A percentile compares a stretch with the other conserved stretches of the same genome.
Evolutionary conservation across 345 rosid species (phyloP).

Genomic region (Arabidopsis thaliana): DNA sequence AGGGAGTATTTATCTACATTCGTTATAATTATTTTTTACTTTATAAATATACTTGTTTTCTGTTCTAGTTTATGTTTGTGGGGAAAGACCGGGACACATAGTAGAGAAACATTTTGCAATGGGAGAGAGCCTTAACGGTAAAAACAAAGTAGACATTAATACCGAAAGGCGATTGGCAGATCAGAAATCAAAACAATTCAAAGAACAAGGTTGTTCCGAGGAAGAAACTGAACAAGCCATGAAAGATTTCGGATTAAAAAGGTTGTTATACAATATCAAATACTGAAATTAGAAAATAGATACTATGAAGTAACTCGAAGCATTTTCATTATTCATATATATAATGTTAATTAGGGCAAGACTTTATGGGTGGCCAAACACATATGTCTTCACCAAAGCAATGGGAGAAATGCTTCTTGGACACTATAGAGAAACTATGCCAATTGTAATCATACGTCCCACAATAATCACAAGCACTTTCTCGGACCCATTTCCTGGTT

Average conservation of each 20-base stretch:
- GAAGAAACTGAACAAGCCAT: slow-evolving; percentile 19
- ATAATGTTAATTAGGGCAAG: slow-evolving; percentile 58
- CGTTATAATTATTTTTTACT: too few relatives aligned
- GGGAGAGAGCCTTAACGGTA: slow-evolving; percentile 32
- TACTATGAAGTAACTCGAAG: neutral
- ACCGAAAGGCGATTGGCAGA: slow-evolving; percentile 4
- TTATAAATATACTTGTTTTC: neutral
- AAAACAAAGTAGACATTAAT: slow-evolving; percentile 4
- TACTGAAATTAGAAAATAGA: slow-evolving; percentile 47
- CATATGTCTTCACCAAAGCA: slow-evolving; percentile 82
- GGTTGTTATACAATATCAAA: slow-evolving; percentile 3
- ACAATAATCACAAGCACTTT: slow-evolving; percentile 73
- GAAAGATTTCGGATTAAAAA: slow-evolving; percentile 31
- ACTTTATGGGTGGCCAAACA: slow-evolving; percentile 79
- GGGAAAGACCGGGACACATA: slow-evolving; percentile 16
- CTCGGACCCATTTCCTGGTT: slow-evolving; percentile 81
- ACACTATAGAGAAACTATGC: slow-evolving; percentile 50
- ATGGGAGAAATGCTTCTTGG: slow-evolving; percentile 82
- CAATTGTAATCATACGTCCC: slow-evolving; percentile 69
- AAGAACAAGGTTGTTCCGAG: neutral
- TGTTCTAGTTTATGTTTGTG: slow-evolving; percentile 30
- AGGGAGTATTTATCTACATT: too few relatives aligned
- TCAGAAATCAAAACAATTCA: slow-evolving; percentile 12
- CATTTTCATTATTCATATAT: neutral
- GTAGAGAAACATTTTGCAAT: slow-evolving; percentile 25